These are phyloP conservation scores for Bisporella sp. DNA, from an alignment of 2,329 filamentous ascomycete genomes.

Conservation along the genomic window DNA sequence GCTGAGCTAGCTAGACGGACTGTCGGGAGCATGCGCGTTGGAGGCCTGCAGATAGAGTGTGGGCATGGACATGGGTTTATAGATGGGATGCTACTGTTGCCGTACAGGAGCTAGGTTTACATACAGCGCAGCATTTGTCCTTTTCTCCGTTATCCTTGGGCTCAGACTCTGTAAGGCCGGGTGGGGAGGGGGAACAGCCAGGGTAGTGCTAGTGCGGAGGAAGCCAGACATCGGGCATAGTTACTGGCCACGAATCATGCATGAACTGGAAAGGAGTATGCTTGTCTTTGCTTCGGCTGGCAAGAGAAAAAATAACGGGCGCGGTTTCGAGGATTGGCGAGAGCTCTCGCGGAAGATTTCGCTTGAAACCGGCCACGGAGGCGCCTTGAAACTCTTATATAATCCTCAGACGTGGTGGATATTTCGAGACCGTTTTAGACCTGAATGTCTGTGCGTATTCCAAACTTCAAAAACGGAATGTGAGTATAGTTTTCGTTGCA, in stretches of 20 bases:
- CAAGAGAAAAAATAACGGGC: no score
- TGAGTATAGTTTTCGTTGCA: no score
- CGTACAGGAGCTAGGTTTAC: no score
- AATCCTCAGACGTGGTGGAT: slow-evolving; percentile 23
- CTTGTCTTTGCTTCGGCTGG: slow-evolving; percentile 7
- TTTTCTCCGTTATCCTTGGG: no score
- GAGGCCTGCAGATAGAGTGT: slow-evolving; percentile 21
- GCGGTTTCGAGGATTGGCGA: no score
- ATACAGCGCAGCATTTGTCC: no score
- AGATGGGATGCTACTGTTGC: no score
- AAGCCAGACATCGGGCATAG: slow-evolving; percentile 10
- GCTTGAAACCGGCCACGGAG: slow-evolving; percentile 25
- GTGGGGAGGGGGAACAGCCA: slow-evolving; percentile 19
- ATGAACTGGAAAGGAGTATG: slow-evolving; percentile 26
- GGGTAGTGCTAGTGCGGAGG: slow-evolving; percentile 22
- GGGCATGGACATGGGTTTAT: slow-evolving; percentile 5
- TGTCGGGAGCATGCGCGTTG: slow-evolving; percentile 27
- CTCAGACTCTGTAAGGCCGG: no score
- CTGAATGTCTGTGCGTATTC: slow-evolving; percentile 25
- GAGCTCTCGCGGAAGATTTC: background rate
- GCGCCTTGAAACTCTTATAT: slow-evolving; percentile 26
- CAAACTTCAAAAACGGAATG: slow-evolving; percentile 15
- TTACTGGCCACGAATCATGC: slow-evolving; percentile 28
- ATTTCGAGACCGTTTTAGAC: slow-evolving; percentile 22
- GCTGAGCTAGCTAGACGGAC: slow-evolving; percentile 14